Conservation (phyloP, 202 grass and related monocot genomes). For the Zoysia matrella region DNA sequence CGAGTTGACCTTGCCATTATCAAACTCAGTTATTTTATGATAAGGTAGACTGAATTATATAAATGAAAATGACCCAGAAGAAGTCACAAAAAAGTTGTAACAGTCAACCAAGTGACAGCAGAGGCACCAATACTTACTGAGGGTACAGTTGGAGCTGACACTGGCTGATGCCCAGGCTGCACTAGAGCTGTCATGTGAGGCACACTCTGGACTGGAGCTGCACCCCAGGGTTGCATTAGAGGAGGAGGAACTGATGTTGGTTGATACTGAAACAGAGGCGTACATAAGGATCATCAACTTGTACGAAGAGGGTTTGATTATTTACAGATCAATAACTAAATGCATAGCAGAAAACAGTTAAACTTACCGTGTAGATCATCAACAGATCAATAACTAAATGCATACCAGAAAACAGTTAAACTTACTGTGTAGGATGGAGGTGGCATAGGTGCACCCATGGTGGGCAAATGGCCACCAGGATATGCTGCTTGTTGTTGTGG, state of each 20-base stretch:
- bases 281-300: no score
- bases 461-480: constrained; percentile 60
- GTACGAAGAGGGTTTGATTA: no score
- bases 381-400: no score
- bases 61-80: constrained; percentile 35
- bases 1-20: no score
- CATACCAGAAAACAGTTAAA: background rate
- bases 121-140: no score
- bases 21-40: background rate
- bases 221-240: constrained; percentile 67
- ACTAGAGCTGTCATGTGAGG: constrained; percentile 45
- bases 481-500: constrained; percentile 48
- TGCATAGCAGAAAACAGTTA: no score
- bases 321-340: no score
- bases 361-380: no score
- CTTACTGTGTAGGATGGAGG: constrained; percentile 81
- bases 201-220: constrained; percentile 49
- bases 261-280: no score
- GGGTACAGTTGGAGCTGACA: no score
- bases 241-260: background rate
- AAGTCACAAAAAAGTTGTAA: constrained; percentile 9
- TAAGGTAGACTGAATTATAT: constrained; percentile 35
- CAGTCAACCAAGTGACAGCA: no score
- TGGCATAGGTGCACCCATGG: constrained; percentile 58
- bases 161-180: no score